phyloP scores from a whole-genome alignment of 1,284 basidiomycete species.

The Fomitopsis betulina region DNA sequence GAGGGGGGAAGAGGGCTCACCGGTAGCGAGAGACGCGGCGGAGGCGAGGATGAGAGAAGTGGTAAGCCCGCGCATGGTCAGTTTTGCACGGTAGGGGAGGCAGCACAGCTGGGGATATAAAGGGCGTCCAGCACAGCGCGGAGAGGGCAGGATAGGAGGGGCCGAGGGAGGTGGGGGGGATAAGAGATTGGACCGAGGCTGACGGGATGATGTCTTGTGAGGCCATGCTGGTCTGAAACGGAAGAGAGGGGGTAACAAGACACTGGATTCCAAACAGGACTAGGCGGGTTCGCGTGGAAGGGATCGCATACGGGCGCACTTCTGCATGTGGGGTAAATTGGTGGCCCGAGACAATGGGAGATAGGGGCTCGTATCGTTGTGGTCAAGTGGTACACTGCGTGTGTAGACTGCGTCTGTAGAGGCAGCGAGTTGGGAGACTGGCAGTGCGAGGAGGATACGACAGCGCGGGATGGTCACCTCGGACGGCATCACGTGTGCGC shows the following conservation, averaged over 20 bases:
- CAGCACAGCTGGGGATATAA: neutral
- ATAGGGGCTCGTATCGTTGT: too few species aligned
- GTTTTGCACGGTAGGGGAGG: neutral
- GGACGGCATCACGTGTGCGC: neutral
- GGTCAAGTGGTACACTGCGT: too few species aligned
- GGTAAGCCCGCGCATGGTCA: neutral
- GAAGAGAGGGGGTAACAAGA: neutral
- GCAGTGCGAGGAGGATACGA: too few species aligned
- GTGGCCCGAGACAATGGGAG: too few species aligned
- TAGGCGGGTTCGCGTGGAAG: too few species aligned
- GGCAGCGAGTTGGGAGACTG: too few species aligned
- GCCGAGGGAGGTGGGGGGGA: neutral
- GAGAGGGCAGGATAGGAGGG: neutral
- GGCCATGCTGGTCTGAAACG: neutral
- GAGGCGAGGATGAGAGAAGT: constrained; percentile 8
- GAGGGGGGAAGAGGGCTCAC: constrained; percentile 4
- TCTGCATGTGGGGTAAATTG: too few species aligned
- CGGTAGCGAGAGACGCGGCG: constrained; percentile 12
- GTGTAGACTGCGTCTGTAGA: too few species aligned
- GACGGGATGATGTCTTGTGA: neutral
- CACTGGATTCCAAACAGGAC: neutral
- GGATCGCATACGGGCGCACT: too few species aligned
- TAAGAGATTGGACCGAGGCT: neutral
- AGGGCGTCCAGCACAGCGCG: neutral
- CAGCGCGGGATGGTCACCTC: too few species aligned